Base-by-base conservation (phyloP, 306 rosid species). In the Hippophae gyantsensis region DNA sequence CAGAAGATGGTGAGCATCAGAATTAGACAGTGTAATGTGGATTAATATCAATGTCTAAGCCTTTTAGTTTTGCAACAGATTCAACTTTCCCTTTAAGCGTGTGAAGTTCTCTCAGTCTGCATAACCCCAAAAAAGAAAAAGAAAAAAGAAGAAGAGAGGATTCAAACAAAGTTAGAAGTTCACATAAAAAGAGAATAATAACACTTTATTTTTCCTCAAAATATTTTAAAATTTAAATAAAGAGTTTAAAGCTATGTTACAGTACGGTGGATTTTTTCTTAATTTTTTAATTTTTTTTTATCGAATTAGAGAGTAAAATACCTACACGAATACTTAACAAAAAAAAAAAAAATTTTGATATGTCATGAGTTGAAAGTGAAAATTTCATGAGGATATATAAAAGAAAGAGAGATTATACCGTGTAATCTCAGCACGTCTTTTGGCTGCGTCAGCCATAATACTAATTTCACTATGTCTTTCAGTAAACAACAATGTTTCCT, bases 371-470 rank as follows among this genome's bases (percentile, higher is more conserved):
- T 50, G 57, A 40, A 18, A 62, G 56, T 25, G 18, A 55, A 11
- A 11, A 49, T 10, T 11, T 6, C 13, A 49, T 10, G 13, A 18
- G 10, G 14, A 58, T 42, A 6, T 54, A 38, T 18, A 42, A 52
- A 52, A 6, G 11, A 41, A 9, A 64, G 26, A 43, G 45, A 64
- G 6, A 13, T 10, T 53, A 14, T 54, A 65, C 69, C 62, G 54
- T 46, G 69, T 54, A 65, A 55, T 65, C 69, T 55, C 69, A 54
- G 62, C 69, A 2, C 69, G 62, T 38, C 69, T 48, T 13, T 54
- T 18, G 55, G 69, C 69, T 65, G 54, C 62, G 45, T 65, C 69
- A 46, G 69, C 69, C 69, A 65, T 65, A 23, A 65, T 55, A 61
- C 69, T 65, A 45, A 65, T 61, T 8, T 65, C 69, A 53, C 61